Evolutionary conservation across 2,329 filamentous ascomycete species (phyloP), one percentile per base, ranked within the genome.

Genomic region (Talaromyces sp.): DNA sequence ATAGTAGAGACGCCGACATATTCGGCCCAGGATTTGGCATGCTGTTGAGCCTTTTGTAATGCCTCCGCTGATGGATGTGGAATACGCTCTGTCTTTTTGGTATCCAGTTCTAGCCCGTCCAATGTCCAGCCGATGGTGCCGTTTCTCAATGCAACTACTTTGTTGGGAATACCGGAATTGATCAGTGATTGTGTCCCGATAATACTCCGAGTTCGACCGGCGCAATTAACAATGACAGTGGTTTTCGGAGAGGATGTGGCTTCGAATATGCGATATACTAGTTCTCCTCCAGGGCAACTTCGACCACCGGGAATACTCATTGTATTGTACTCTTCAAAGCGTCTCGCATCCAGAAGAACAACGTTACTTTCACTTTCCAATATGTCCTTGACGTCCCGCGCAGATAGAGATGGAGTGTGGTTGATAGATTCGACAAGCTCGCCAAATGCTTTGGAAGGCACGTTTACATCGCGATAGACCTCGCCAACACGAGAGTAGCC

Each of bases 41-140:
- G 52, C 45, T 47, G 37, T 37, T 17, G 49, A 15, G 61, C 61
- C 27, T 63, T 63, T 57, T 63, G 61, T 17, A 22, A 57, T 43
- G 68, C 49, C n/a, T 67, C 58, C 22, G 25, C 43, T 37, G 68
- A 66, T 58, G 68, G 66, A 5, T 35, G 43, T 58, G 66, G 50
- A 65, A 68, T 65, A 4, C 67, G 68, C 57, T 69, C 66, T 11
- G 65, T 67, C 64, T 69, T 71, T 8, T 67, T 59, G 1, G 64
- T 69, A 6, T 75, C 71, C n/a, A 75, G 61, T 35, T 70, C 64
- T 27, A 74, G 60, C 0, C 71, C 72, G 3, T 70, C 73, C 57
- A 75, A 65, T 10, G 71, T 74, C 73, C 73, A 75, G 15, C 73
- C 73, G 45, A 75, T 75, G 6, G 73, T 75, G 11, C 73, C 73